phyloP scores from a whole-genome alignment of 805 yeast genomes.

The Ogataea haglerorum region DNA sequence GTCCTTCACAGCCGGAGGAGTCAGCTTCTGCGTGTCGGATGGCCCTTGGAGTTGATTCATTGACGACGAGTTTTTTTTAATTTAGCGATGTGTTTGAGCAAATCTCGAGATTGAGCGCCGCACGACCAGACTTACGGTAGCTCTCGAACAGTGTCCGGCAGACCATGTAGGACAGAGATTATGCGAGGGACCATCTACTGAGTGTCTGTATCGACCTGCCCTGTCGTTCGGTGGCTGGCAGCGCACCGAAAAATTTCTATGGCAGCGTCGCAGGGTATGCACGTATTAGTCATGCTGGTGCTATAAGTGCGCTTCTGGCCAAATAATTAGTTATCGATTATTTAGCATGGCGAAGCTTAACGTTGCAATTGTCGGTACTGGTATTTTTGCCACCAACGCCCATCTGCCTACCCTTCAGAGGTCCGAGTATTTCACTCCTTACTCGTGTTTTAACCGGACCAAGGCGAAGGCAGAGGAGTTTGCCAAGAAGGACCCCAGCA shows the following conservation, averaged over 20 bases:
- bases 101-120: slow-evolving; percentile 3
- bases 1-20: slow-evolving; percentile 30
- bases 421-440: slow-evolving; percentile 50
- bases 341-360: slow-evolving; percentile 33
- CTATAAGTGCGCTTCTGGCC: too few species aligned
- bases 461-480: slow-evolving; percentile 77
- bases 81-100: slow-evolving; percentile 9
- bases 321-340: background rate
- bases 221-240: too few species aligned
- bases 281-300: too few species aligned
- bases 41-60: slow-evolving; percentile 8
- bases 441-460: slow-evolving; percentile 81
- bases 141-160: too few species aligned
- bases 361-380: slow-evolving; percentile 74
- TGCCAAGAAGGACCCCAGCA: slow-evolving; percentile 59
- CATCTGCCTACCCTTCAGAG: slow-evolving; percentile 74
- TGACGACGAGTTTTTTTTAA: slow-evolving; percentile 12
- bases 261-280: too few species aligned
- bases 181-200: too few species aligned
- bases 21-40: slow-evolving; percentile 19
- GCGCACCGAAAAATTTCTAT: too few species aligned
- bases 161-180: too few species aligned
- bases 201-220: too few species aligned
- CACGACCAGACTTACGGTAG: too few species aligned
- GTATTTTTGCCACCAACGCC: slow-evolving; percentile 80